Evolutionary conservation across 2,329 filamentous ascomycete species (phyloP), one percentile per base, ranked within the genome.

Genomic region (Magnaporthiopsis incrustans): DNA sequence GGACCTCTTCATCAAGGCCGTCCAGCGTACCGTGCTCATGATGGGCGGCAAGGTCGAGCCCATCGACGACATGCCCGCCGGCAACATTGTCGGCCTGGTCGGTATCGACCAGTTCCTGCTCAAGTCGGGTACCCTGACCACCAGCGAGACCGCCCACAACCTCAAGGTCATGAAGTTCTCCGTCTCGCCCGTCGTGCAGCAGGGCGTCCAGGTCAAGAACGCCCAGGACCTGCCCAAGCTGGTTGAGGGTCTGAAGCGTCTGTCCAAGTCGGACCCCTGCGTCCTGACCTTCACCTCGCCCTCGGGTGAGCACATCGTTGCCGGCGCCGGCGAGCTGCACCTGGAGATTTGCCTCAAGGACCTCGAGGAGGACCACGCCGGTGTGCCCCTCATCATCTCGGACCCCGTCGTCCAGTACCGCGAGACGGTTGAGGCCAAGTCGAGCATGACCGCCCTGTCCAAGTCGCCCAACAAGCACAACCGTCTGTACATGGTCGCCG

Each of bases 391-490:
- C 78, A 92, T 89, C 81, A 89, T 99, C 81, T 97, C 93, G 76
- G 95, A 98, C 85, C 95, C 95, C 71, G 95, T 99, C 78, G 95
- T 98, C 76, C 87, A 92, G 79, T 99, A 96, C 89, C 93, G 95
- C 87, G 95, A 99, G 88, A 96, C 94, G 69, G 94, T 99, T 75
- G 80, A 81, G 72, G 85, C 70, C 74, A 88, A 87, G 77, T 98
- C 95, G 64, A 91, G 88, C 86, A 98, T 98, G 75, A 96, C 91
- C 76, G 95, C 95, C 72, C 86, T 99, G 75, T 98, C 95, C 81
- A 99, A 99, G 87, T 99, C 95, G 61, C 95, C 95, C 84, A 99
- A 99, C 91, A 99, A 99, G 92, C 95, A 99, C 90, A 99, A 99
- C 88, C 94, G 95, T 92, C 86, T 99, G 67, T 99, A 98, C 86